Evolutionary conservation across 2,329 filamentous ascomycete genomes (phyloP).

Genomic region (Cercospora canescens): DNA sequence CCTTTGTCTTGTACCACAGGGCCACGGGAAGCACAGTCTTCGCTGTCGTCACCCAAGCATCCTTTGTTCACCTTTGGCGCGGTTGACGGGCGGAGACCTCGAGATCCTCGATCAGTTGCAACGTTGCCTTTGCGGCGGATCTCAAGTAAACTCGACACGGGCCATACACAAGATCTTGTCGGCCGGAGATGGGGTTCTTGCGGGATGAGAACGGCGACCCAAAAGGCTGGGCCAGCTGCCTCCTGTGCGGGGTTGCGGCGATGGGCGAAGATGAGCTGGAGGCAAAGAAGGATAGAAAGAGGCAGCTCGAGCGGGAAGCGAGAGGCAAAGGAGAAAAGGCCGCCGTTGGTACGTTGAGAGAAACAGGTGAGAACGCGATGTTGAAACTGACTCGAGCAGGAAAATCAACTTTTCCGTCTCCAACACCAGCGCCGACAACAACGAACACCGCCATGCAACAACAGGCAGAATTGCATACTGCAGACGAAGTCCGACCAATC

Average conservation of each 20-base stretch:
- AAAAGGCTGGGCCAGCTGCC: not conserved
- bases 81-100: too few relatives aligned
- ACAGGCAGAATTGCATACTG: not conserved
- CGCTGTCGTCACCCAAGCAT: not conserved
- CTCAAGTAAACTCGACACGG: too few relatives aligned
- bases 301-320: not conserved
- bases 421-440: not conserved
- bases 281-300: not conserved
- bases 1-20: not conserved
- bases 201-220: conserved; percentile 1
- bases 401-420: not conserved
- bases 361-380: not conserved
- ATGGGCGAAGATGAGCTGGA: conserved; percentile 3
- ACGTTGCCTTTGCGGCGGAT: too few relatives aligned
- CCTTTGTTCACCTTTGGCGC: not conserved
- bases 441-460: rapidly evolving
- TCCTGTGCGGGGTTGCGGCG: not conserved
- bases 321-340: not conserved
- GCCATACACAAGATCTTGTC: too few relatives aligned
- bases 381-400: not conserved
- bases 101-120: too few relatives aligned
- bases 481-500: not conserved
- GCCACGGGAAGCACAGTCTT: not conserved
- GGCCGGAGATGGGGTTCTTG: not conserved
- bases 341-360: not conserved